phyloP scores from a whole-genome alignment of 768 basidiomycete genomes.

The Rhodotorula sphaerocarpa region DNA sequence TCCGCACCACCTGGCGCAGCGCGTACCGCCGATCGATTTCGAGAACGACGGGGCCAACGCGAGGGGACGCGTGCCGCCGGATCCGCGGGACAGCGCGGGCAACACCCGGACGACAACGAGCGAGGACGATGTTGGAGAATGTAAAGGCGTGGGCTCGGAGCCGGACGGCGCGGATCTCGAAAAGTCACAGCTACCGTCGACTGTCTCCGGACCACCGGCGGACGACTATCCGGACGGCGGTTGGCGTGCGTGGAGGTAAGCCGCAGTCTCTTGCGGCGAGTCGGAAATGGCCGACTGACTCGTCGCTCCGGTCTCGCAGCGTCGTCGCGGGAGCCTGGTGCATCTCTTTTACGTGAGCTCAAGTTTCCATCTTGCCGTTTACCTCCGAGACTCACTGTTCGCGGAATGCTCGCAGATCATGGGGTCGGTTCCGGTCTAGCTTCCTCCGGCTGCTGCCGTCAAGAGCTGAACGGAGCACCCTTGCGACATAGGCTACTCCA shows the following conservation, averaged over 20 bases:
- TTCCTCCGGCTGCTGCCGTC: no score
- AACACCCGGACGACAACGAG: no score
- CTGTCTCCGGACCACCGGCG: not conserved
- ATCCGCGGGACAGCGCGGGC: not conserved
- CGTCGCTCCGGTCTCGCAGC: not conserved
- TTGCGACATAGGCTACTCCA: slow-evolving; percentile 14
- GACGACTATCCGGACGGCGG: slow-evolving; percentile 21
- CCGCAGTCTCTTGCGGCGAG: no score
- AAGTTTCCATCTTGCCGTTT: no score
- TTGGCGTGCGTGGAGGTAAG: slow-evolving; percentile 22
- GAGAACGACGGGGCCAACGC: not conserved
- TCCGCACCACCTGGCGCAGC: slow-evolving; percentile 9
- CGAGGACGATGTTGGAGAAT: no score
- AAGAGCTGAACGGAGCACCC: no score
- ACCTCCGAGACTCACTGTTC: not conserved
- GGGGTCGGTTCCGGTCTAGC: no score
- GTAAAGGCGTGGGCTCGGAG: no score
- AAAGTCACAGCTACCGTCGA: not conserved
- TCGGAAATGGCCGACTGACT: not conserved
- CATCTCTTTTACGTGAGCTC: slow-evolving; percentile 19
- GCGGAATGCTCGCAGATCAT: not conserved
- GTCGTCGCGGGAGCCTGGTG: slow-evolving; percentile 34
- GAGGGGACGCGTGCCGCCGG: not conserved
- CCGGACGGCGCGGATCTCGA: no score
- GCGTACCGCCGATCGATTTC: not conserved